A percentile compares a stretch with the other conserved stretches of the same genome.
phyloP scores from a whole-genome alignment of 23 red algal species.

The Chondrus crispus region DNA sequence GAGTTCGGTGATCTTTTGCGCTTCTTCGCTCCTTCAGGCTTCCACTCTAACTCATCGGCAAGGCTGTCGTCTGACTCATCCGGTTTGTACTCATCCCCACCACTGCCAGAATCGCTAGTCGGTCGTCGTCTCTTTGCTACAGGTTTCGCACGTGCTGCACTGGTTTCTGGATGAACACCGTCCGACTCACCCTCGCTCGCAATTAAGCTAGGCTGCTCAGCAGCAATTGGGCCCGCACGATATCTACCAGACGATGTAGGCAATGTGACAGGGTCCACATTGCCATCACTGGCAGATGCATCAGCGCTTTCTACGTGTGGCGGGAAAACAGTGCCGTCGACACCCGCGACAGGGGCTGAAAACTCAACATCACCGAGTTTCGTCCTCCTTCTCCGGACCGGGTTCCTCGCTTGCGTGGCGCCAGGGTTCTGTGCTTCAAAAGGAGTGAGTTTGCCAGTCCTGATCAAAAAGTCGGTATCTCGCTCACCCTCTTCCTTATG shows the following conservation, averaged over 20 bases:
- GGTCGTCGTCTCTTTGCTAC: not conserved
- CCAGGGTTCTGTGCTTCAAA: conserved; percentile 33
- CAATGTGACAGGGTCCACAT: not conserved
- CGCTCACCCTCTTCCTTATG: conserved; percentile 30
- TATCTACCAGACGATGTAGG: not conserved
- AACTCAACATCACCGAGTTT: not conserved
- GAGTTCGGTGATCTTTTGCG: not conserved
- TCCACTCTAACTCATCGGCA: not conserved
- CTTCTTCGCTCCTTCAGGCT: not conserved
- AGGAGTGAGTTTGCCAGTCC: conserved; percentile 62
- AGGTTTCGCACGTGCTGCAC: not conserved
- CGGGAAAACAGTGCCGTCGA: not conserved
- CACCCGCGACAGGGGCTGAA: not conserved
- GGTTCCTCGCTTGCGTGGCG: not conserved
- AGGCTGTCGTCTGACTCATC: not conserved
- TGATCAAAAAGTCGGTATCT: conserved; percentile 57
- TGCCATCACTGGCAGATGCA: no score
- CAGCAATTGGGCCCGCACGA: not conserved
- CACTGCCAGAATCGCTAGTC: not conserved
- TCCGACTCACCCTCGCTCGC: not conserved
- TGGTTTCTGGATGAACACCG: not conserved
- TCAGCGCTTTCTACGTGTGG: not conserved
- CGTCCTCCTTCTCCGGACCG: not conserved
- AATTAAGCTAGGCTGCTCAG: not conserved
- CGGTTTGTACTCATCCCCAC: conserved; percentile 30